Conservation (phyloP, 73 alveolate genomes). For the Paramecium bursaria region DNA sequence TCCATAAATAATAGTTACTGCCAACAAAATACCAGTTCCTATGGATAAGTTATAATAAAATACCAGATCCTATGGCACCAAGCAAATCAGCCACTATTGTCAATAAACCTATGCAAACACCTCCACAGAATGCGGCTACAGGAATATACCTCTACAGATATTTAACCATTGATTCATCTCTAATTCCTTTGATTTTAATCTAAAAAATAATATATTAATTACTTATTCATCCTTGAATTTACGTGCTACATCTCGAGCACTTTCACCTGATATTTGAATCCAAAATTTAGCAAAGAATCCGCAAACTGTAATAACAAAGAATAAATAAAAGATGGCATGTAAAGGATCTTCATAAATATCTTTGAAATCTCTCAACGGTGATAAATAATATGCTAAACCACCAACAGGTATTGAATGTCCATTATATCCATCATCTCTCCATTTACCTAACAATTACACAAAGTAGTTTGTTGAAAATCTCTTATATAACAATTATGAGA, state of each 20-base stretch:
- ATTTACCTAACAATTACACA: conserved; percentile 95
- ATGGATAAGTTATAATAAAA: neutral
- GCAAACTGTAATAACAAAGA: conserved; percentile 96
- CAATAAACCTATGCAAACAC: conserved; percentile 99
- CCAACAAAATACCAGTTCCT: conserved; percentile 99
- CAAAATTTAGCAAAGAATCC: conserved; percentile 99
- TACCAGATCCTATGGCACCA: conserved; percentile 99
- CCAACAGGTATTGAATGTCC: conserved; percentile 99
- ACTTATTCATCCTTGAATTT: conserved; percentile 97
- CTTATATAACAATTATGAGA: conserved; percentile 97
- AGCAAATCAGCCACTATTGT: conserved; percentile 99
- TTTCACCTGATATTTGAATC: conserved; percentile 97
- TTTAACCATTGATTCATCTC: conserved; percentile 83
- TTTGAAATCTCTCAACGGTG: conserved; percentile 91
- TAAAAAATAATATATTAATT: neutral
- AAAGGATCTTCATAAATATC: conserved; percentile 88
- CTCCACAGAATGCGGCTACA: conserved; percentile 99
- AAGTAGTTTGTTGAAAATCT: conserved; percentile 97
- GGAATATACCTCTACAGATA: conserved; percentile 97
- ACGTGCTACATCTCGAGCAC: conserved; percentile 98
- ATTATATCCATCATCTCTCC: conserved; percentile 85
- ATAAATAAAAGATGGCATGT: conserved; percentile 96
- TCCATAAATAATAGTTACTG: conserved; percentile 98
- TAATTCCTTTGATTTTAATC: conserved; percentile 66
- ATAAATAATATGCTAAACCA: conserved; percentile 98